Base-by-base conservation (phyloP, 768 basidiomycete genomes). In the Tricholoma flavovirens region DNA sequence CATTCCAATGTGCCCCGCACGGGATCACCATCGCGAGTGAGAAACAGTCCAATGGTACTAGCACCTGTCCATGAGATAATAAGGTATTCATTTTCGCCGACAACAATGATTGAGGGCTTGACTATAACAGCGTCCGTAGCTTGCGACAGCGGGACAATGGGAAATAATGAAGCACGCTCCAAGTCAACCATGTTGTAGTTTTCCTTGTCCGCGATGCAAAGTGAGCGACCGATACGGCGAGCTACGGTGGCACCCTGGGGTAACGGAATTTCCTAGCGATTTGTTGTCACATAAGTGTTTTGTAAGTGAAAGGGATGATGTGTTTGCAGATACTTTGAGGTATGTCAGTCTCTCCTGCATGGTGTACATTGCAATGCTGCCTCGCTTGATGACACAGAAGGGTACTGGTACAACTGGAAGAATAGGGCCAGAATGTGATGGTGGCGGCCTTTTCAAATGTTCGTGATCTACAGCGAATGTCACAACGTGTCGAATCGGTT, bases 1-100 rank as follows among this genome's bases (percentile, higher is more conserved):
- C 93, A 97, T 66, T 92, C 82, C 43, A 97, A 72, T 1, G 94
- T 95, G 2, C 93, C 93, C 46, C 94, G 80, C 7, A 93, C 86
- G 4, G 95, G 93, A 68, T 96, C 93, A 0, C 93, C 94, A 2
- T 83, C 81, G 0, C 84, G 82, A 12, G 82, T 91, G 60, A 98
- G 77, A 62, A 98, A 98, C 9, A 98, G 73, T 0, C 95, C 95
- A 38, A 98, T 74, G 0, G 90, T 90, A 52, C 80, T 83, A 3
- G 77, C 72, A 12, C 91, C 95, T 1, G 87, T 93, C 82, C 88
- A 94, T 2, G 89, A 90, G 14, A 92, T 75, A 19, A 97, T 77
- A 42, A 98, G 78, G 62, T 94, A 97, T 68, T 97, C 94, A 60
- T 81, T 83, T 29, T 83, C 82, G 33, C 80, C 77, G 22, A 95